phyloP scores from a whole-genome alignment of 495 filamentous ascomycete genomes.

The Trichodelitschia bisporula region DNA sequence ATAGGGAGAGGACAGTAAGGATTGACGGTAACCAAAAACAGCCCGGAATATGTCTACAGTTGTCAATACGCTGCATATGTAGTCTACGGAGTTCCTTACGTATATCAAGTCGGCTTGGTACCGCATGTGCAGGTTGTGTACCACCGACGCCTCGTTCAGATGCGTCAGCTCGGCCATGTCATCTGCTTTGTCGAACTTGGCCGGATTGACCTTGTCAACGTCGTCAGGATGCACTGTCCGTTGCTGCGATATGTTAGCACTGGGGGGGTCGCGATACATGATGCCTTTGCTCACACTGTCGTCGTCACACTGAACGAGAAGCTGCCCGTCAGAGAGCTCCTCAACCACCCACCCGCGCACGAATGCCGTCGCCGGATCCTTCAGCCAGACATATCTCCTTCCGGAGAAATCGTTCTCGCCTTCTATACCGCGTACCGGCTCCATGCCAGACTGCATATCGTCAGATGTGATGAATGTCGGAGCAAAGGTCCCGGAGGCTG shows the following conservation, averaged over 20 bases:
- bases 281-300: slow-evolving; percentile 40
- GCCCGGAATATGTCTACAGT: slow-evolving; percentile 66
- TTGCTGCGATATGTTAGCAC: slow-evolving; percentile 51
- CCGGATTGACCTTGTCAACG: slow-evolving; percentile 96
- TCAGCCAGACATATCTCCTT: slow-evolving; percentile 95
- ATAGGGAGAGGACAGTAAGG: slow-evolving; percentile 89
- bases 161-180: slow-evolving; percentile 99
- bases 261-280: neutral
- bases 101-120: slow-evolving; percentile 95
- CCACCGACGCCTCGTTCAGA: slow-evolving; percentile 90
- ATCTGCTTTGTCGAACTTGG: slow-evolving; percentile 96
- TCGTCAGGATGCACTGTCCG: slow-evolving; percentile 60
- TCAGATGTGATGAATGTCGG: slow-evolving; percentile 84
- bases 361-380: slow-evolving; percentile 67
- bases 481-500: slow-evolving; percentile 58
- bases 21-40: slow-evolving; percentile 94
- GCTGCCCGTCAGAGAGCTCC: slow-evolving; percentile 35
- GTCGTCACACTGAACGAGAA: slow-evolving; percentile 85
- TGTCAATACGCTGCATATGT: neutral
- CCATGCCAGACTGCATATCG: slow-evolving; percentile 36
- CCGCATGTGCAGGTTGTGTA: slow-evolving; percentile 83
- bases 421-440: slow-evolving; percentile 54
- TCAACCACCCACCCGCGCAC: slow-evolving; percentile 78
- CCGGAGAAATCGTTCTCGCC: slow-evolving; percentile 97
- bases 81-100: slow-evolving; percentile 17